Base-by-base conservation (phyloP, 805 yeast species). In the Ogataea pini region DNA sequence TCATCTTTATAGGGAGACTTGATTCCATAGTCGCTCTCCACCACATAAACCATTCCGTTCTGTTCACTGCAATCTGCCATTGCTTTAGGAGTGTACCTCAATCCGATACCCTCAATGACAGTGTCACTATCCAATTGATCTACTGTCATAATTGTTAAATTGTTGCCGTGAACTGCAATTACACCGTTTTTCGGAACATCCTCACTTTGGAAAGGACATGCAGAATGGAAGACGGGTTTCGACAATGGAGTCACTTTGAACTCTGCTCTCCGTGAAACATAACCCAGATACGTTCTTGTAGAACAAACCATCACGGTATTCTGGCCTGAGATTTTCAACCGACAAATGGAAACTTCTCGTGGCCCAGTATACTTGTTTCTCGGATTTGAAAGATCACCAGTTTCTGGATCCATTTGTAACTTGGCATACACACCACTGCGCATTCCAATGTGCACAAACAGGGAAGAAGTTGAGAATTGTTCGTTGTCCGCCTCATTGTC, bases 361-460 rank as follows among this genome's bases (percentile, higher is more conserved):
- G 86, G 76, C 0, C 98, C 98, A 24, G 89, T 63, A 59, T 85
- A 89, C 59, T 84, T 82, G 14, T 82, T 79, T 57, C 85, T 72
- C 1, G 89, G 79, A 54, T 85, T 84, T 1, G 78, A 69, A 12
- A 85, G 62, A 17, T 80, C 74, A 3, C 96, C 97, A 3, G 84
- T 72, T 4, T 69, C 58, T 0, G 63, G 59, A 59, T 86, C 89
- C 32, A 90, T 56, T 5, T 70, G 67, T 0, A 89, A 78, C 14
- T 84, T 71, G 2, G 83, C 82, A 67, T 85, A 89, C 1, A 91
- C 80, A 17, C 98, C 98, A 63, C 83, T 88, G n/a, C 70, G 76
- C 73, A 90, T 74, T 1, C 97, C 97, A 42, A 89, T 77, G 64
- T 90, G 95, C 9, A 87, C 74, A 49, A 69, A 73, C 3, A 70